Conservation (phyloP, 1,139 yeast species). For the Suzukiozyma palmioleophila region DNA sequence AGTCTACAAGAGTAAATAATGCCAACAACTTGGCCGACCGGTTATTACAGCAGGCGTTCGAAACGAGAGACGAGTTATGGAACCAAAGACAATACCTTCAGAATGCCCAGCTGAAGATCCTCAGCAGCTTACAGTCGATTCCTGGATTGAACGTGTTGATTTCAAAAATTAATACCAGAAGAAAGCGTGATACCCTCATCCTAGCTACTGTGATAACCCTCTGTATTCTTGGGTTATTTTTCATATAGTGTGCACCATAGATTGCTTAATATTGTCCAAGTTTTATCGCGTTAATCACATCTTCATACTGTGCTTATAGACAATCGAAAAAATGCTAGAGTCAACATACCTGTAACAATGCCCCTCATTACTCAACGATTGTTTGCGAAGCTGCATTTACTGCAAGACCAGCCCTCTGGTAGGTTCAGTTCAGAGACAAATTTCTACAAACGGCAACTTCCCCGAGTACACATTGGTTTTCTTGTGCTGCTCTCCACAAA, state of each 20-base stretch:
- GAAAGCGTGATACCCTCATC: constrained; percentile 84
- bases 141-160: constrained; percentile 83
- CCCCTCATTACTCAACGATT: too few species aligned
- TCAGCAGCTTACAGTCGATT: constrained; percentile 57
- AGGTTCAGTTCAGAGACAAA: too few species aligned
- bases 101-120: constrained; percentile 61
- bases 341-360: too few species aligned
- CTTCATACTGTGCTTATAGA: too few species aligned
- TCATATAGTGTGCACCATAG: constrained; percentile 16
- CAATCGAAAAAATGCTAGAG: too few species aligned
- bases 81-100: constrained; percentile 65
- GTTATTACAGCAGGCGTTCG: constrained; percentile 76
- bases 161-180: constrained; percentile 78
- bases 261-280: too few species aligned
- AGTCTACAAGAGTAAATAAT: constrained; percentile 66
- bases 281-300: too few species aligned
- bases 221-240: constrained; percentile 69
- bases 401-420: too few species aligned
- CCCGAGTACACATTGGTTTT: too few species aligned
- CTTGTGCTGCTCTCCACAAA: too few species aligned
- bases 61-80: constrained; percentile 79
- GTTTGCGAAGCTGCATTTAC: too few species aligned
- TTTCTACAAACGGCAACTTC: too few species aligned
- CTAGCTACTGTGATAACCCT: constrained; percentile 68
- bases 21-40: constrained; percentile 77